Evolutionary conservation across 1,139 yeast genomes (phyloP), one percentile per base, ranked within the genome.

Genomic region (Cylindricascospora bacillispora): DNA sequence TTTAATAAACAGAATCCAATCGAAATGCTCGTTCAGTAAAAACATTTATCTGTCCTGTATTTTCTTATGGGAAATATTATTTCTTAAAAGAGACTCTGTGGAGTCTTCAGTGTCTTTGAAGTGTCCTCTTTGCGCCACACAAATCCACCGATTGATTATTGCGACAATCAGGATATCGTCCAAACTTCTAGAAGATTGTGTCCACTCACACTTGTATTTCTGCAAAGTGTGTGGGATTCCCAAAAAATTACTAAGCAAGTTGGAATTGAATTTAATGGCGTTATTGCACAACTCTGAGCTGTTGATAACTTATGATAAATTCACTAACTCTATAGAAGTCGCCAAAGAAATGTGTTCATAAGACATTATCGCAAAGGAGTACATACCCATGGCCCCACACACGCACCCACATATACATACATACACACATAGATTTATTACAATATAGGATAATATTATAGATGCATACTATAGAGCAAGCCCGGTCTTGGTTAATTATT

Each of bases 171-270:
- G 76, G 14, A 48, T 70, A 1, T 67, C 73, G 4, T 60, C 69
- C 24, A 70, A 70, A 43, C 52, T 60, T 6, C 45, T 67, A 3
- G 77, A 70, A 40, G 77, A 70, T 40, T 54, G 63, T 23, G 62
- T 61, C 29, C 70, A 68, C 41, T 59, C 64, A 2, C 73, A 68
- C 41, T 52, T 52, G 25, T 62, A 68, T 34, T 65, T 63, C 36
- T 70, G 76, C 24, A 63, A 63, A 32, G 70, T 68, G 5, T 69
- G 69, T 11, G 77, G 77, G 3, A 54, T 70, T 4, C 50, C 63
- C 11, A 49, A 56, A 17, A 44, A 46, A 13, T 71, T 69, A 30
- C 51, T 70, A 22, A 56, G 61, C 26, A 52, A 59, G 25, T 45
- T 70, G 27, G 77, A 70, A 39, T 57, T 67, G 3, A 59, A 70